Percentiles rank a stretch among this genome's conserved stretches.
Evolutionary conservation across 306 rosid species (phyloP).

Genomic region (Phaseolus lunatus): DNA sequence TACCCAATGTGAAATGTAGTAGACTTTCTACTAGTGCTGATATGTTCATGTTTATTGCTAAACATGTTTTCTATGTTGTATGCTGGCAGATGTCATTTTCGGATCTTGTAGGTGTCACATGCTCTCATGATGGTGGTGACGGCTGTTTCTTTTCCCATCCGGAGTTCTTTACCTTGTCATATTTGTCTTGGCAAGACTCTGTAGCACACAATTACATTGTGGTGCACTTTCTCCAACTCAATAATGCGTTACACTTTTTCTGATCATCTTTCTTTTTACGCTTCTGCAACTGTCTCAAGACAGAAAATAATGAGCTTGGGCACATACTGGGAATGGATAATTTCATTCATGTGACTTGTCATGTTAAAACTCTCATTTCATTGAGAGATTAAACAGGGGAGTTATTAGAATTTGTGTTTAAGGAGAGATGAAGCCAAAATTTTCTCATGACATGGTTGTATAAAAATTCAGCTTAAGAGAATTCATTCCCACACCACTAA

Average conservation of each 20-base stretch:
- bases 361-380: not conserved
- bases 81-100: constrained; percentile 86
- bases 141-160: not conserved
- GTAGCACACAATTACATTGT: not conserved
- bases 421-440: not conserved
- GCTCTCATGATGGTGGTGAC: constrained; percentile 28
- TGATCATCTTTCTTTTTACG: constrained; percentile 1
- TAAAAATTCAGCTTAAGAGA: not conserved
- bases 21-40: not conserved
- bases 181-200: constrained; percentile 18
- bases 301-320: not conserved
- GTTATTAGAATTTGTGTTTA: not conserved
- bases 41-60: constrained; percentile 30
- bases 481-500: not conserved
- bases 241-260: not conserved
- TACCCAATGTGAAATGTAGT: not conserved
- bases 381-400: not conserved
- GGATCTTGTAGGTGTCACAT: constrained; percentile 61
- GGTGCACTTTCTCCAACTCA: constrained; percentile 15
- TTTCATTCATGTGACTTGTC: not conserved
- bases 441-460: not conserved
- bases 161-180: constrained; percentile 10
- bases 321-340: not conserved
- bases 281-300: not conserved
- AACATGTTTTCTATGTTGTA: constrained; percentile 40